Evolutionary conservation across 129 eudicot species (phyloP), one percentile per base, ranked within the genome.

Genomic region (Arctium lappa): DNA sequence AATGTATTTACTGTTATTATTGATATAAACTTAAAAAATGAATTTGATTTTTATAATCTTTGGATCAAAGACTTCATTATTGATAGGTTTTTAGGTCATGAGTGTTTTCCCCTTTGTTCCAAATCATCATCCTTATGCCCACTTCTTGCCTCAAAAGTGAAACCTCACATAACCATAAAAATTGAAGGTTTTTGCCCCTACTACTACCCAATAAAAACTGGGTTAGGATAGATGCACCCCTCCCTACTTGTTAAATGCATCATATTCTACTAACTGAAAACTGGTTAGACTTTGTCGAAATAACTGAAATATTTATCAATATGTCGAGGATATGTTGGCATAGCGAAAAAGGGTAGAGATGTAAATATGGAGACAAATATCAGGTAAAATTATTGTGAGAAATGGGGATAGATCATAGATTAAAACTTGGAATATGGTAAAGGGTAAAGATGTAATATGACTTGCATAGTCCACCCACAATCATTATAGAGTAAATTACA

Each of bases 61-160:
- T 22, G 27, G 27, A 22, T 22, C 27, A 22, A 22, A 22, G 27
- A 22, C 27, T 22, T 22, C 27, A 22, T 22, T 22, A 22, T 22
- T 22, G 27, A 22, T 22, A 22, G 27, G 27, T 22, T 22, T 22
- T 22, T 22, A 22, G 27, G 27, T 22, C 27, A 33, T 33, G 36
- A 33, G 38, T 16, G 3, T 36, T n/a, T 72, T 15, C 76, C 48
- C 48, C 76, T 42, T 72, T 72, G 38, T 33, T 72, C 31, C 50
- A 72, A 72, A 72, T 40, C 76, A 72, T 72, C 76, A 72, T 72
- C 50, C 76, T 72, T 72, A 3, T 11, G 40, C 16, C 50, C 7
- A 37, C 76, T 72, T 37, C 29, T 13, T 72, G 30, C 12, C 50
- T 34, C 46, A 12, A 73, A 73, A 73, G 77, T 38, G 48, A 39